phyloP scores from a whole-genome alignment of 2,329 filamentous ascomycete species.

The Mollisiaceae sp. region DNA sequence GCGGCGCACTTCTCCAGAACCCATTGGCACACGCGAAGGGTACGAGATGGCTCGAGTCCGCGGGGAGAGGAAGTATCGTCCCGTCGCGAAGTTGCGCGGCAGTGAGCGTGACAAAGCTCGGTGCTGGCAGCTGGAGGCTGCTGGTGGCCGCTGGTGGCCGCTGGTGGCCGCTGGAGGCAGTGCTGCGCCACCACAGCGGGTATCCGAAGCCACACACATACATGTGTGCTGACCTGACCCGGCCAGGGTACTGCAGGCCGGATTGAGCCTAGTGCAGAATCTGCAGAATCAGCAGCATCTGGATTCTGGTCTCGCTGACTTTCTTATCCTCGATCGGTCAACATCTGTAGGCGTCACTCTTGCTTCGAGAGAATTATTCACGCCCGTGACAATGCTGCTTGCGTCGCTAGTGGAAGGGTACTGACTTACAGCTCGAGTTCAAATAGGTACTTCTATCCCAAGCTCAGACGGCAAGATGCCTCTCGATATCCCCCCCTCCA shows the following conservation, averaged over 20 bases:
- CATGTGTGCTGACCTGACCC: not conserved
- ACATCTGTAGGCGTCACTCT: not conserved
- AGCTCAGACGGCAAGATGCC: not conserved
- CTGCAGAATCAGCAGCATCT: not conserved
- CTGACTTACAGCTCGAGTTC: not conserved
- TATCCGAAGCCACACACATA: too few relatives aligned
- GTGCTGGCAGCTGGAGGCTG: too few relatives aligned
- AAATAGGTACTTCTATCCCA: not conserved
- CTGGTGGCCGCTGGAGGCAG: too few relatives aligned
- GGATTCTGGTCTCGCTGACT: not conserved
- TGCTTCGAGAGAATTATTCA: not conserved
- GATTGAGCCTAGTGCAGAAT: not conserved
- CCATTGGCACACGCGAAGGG: not conserved
- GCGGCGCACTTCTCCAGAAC: not conserved
- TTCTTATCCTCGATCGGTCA: not conserved
- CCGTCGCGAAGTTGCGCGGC: too few relatives aligned
- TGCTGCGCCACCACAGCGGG: too few relatives aligned
- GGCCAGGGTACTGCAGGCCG: not conserved
- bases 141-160: too few relatives aligned
- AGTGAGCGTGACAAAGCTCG: too few relatives aligned
- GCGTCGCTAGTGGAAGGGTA: not conserved
- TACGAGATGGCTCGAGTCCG: not conserved
- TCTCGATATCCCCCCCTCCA: not conserved
- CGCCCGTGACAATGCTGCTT: not conserved
- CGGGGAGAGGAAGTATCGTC: not conserved